Evolutionary conservation across 225 moss, liverwort and hornwort species (phyloP).

Genomic region (Bryum argenteum): DNA sequence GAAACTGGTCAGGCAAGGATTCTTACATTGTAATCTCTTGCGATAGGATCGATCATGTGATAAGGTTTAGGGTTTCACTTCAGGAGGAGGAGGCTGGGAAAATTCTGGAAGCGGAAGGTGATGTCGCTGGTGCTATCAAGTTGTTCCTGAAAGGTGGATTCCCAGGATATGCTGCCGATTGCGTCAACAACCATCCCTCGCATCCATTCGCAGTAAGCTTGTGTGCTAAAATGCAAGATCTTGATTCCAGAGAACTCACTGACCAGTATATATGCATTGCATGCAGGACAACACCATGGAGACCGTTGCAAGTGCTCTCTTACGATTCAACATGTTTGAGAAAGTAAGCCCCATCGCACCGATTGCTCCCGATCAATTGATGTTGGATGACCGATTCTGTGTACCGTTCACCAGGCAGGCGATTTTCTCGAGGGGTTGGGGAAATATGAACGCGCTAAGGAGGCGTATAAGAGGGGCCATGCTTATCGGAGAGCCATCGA

Average conservation of each 20-base stretch:
- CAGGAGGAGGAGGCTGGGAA: constrained; percentile 92
- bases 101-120: constrained; percentile 81
- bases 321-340: constrained; percentile 76
- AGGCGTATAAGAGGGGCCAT: constrained; percentile 77
- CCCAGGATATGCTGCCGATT: constrained; percentile 84
- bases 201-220: constrained; percentile 60
- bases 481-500: constrained; percentile 83
- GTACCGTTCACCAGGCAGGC: constrained; percentile 59
- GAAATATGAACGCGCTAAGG: constrained; percentile 79
- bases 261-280: not conserved
- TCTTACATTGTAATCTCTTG: not conserved
- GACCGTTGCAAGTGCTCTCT: constrained; percentile 81
- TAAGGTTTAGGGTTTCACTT: not conserved
- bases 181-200: constrained; percentile 66
- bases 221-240: not conserved
- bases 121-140: constrained; percentile 66
- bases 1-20: constrained; percentile 78
- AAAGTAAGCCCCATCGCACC: constrained; percentile 57
- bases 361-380: too few species aligned
- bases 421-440: constrained; percentile 82
- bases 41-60: not conserved
- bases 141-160: constrained; percentile 84
- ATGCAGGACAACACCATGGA: constrained; percentile 73
- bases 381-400: not conserved
- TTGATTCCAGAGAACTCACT: constrained; percentile 7